Conservation (phyloP, 129 eudicot genomes). For the Erigeron canadensis region DNA sequence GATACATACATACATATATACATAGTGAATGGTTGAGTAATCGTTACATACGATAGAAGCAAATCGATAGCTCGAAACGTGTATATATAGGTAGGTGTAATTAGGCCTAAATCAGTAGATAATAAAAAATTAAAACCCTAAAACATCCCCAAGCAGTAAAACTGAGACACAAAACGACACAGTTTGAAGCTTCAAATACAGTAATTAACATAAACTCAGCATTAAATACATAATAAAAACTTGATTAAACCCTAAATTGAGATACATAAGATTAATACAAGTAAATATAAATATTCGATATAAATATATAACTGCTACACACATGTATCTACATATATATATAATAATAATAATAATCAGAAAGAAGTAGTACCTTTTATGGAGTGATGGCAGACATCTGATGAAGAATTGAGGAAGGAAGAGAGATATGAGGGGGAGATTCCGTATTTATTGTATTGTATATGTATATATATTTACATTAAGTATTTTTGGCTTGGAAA, state of each 20-base stretch:
- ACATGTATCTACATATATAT: not conserved
- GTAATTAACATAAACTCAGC: constrained; percentile 1
- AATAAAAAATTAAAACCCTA: constrained; percentile 7
- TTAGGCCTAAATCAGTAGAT: no score
- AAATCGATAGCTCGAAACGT: no score
- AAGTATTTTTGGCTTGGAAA: constrained; percentile 18
- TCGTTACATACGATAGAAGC: no score
- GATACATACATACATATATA: no score
- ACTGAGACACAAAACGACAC: constrained; percentile 13
- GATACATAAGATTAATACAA: not conserved
- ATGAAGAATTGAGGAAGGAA: constrained; percentile 17
- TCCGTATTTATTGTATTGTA: not conserved
- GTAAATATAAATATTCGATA: not conserved
- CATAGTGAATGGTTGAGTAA: no score
- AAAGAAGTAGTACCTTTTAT: constrained; percentile 22
- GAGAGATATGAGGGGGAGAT: constrained; percentile 12
- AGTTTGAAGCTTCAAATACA: constrained; percentile 22
- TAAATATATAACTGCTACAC: not conserved
- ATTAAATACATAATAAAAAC: constrained; percentile 10
- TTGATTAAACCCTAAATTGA: not conserved
- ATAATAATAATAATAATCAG: constrained; percentile 8
- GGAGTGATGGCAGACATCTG: not conserved
- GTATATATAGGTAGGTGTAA: no score
- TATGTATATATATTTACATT: no score
- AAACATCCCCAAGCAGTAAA: constrained; percentile 26